Conservation (phyloP, 208 protist genomes). For the Acanthamoeba polyphaga region DNA sequence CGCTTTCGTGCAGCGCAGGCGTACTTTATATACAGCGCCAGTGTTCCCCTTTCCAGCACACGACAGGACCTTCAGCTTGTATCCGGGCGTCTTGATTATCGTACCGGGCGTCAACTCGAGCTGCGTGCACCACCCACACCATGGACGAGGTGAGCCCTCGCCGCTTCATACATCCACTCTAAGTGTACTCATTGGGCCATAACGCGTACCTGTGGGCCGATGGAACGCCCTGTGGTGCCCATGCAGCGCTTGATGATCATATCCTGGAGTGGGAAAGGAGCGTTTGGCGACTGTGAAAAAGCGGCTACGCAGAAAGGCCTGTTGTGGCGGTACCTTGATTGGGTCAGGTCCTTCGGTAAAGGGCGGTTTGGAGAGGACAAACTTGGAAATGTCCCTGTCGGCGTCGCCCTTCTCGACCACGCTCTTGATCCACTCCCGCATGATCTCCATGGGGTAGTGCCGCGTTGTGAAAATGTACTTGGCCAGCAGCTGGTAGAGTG, state of each 20-base stretch:
- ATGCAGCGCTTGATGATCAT: constrained; percentile 67
- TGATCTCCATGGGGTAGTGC: background rate
- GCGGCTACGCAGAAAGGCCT: no score
- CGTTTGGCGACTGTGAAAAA: no score
- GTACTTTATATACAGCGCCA: constrained; percentile 74
- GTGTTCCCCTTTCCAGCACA: constrained; percentile 72
- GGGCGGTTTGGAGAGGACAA: constrained; percentile 67
- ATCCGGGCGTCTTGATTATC: constrained; percentile 7
- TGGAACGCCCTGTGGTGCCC: background rate
- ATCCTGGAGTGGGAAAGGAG: constrained; percentile 1
- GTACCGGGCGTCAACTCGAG: constrained; percentile 5
- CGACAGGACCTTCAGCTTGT: constrained; percentile 63
- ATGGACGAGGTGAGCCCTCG: no score
- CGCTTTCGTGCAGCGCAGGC: background rate
- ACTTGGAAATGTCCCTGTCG: constrained; percentile 51
- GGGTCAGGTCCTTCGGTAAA: constrained; percentile 19
- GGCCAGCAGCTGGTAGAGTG: background rate
- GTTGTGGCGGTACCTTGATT: constrained; percentile 31
- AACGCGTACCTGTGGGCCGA: background rate
- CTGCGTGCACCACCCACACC: background rate
- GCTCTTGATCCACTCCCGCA: constrained; percentile 13
- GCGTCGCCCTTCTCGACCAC: constrained; percentile 56
- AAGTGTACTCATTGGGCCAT: background rate
- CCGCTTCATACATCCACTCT: no score
- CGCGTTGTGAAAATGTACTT: constrained; percentile 21